These are phyloP conservation scores for Silene latifolia DNA, from an alignment of 148 eudicot genomes.

Conservation along the genomic window DNA sequence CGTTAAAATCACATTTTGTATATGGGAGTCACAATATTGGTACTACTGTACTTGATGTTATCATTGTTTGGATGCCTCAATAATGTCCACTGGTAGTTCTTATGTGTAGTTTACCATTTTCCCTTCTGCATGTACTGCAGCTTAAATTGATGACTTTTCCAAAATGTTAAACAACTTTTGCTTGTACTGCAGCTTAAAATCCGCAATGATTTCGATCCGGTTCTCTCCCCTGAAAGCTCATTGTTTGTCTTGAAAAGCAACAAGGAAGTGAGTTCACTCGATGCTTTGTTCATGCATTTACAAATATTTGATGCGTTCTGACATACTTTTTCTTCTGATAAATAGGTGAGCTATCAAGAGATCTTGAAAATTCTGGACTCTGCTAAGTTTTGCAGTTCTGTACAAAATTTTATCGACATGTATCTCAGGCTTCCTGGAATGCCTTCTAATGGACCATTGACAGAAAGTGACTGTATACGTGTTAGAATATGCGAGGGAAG, in stretches of 20 bases:
- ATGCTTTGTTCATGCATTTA: slow-evolving; percentile 1
- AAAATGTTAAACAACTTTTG: not conserved
- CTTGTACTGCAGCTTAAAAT: slow-evolving; percentile 73
- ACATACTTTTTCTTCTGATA: slow-evolving; percentile 5
- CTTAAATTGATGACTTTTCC: not conserved
- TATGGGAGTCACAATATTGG: not conserved
- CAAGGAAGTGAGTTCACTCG: slow-evolving; percentile 62
- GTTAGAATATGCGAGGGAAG: slow-evolving; percentile 97
- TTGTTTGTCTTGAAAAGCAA: slow-evolving; percentile 93
- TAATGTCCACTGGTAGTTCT: not conserved
- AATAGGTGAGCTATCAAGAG: slow-evolving; percentile 82
- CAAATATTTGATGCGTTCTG: not conserved
- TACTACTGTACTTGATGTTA: not conserved
- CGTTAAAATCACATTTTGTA: not conserved
- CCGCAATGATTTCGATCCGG: slow-evolving; percentile 98
- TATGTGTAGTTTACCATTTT: not conserved
- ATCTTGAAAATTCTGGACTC: slow-evolving; percentile 78
- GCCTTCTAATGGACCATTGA: slow-evolving; percentile 75
- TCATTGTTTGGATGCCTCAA: not conserved
- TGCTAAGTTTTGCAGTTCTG: slow-evolving; percentile 81
- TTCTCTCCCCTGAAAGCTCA: slow-evolving; percentile 97
- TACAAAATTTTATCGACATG: slow-evolving; percentile 86
- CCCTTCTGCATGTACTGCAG: not conserved
- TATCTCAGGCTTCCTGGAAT: slow-evolving; percentile 84
- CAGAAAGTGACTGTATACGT: slow-evolving; percentile 93